Conservation (phyloP, 2,329 filamentous ascomycete species). For the Amylocarpus encephaloides region DNA sequence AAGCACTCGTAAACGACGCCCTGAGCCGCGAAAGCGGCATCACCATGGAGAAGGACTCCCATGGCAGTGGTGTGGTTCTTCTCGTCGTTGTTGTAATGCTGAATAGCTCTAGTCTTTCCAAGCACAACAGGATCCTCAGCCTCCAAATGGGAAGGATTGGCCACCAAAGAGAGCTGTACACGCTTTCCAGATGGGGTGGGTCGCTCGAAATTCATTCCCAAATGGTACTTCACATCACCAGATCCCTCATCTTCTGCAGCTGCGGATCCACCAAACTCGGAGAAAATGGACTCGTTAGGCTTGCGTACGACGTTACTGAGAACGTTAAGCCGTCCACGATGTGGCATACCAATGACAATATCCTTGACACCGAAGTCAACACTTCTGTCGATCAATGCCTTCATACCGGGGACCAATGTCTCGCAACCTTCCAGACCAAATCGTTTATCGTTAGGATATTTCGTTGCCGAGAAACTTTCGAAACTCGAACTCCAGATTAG, state of each 20-base stretch:
- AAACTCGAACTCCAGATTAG: conserved; percentile 99
- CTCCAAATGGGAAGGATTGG: conserved; percentile 97
- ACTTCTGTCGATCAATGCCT: conserved; percentile 95
- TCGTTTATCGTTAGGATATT: conserved; percentile 99
- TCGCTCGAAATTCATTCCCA: conserved; percentile 99
- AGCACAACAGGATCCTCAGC: conserved; percentile 97
- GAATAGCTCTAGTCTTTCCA: conserved; percentile 94
- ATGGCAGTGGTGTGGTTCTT: conserved; percentile 82
- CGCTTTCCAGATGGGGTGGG: conserved; percentile 97
- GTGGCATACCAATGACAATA: conserved; percentile 98
- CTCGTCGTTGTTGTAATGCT: conserved; percentile 99
- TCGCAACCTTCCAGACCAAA: conserved; percentile 98
- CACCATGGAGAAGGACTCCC: conserved; percentile 93
- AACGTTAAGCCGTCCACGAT: conserved; percentile 96
- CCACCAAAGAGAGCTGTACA: conserved; percentile 96
- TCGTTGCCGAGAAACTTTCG: conserved; percentile 89
- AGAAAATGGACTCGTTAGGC: conserved; percentile 99
- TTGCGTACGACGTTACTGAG: conserved; percentile 98
- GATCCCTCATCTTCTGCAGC: conserved; percentile 92
- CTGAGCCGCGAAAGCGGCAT: conserved; percentile 93
- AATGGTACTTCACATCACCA: conserved; percentile 98
- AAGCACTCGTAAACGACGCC: conserved; percentile 98
- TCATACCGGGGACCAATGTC: conserved; percentile 96
- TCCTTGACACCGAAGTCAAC: conserved; percentile 99
- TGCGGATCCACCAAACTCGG: conserved; percentile 85